Evolutionary conservation across 352 stramenopile species (phyloP), one percentile per base, ranked within the genome.

Genomic region (Globisporangium barbulae): DNA sequence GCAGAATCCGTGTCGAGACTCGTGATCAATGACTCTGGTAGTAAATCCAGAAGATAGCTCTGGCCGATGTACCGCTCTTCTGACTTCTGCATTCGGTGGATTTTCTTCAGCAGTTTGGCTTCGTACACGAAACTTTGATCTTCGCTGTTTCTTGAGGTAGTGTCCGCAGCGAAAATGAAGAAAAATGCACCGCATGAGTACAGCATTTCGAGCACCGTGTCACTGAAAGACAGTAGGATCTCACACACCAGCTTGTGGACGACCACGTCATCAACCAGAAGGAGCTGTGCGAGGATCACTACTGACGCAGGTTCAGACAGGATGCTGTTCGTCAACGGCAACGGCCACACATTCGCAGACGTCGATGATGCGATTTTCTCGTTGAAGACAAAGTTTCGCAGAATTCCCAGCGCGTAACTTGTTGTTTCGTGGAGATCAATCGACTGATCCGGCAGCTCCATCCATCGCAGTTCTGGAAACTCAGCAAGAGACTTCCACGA

Each of bases 401-500:
- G 25, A 12, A 86, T 80, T 21, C 76, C 76, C 19, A 94, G 65
- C 3, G 83, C 78, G 31, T 77, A 80, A 6, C 67, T 64, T 2
- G 80, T 80, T 52, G 78, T 79, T 9, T 54, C 61, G 2, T 61
- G 68, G 15, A 80, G 61, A 41, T 90, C 72, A 39, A 91, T 73
- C 3, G 81, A 71, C 47, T 90, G 74, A 22, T 90, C 78, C 1
- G 83, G 82, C 21, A 94, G 30, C 56, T 94, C 83, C 72, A 92
- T 87, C 85, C 85, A 94, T 8, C 85, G 81, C n/a, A 94, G 56
- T 59, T 94, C 83, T 10, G 85, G 83, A 19, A 80, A 77, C 59
- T 90, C 67, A 58, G 81, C 74, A 28, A 94, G 77, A 1, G 69
- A 71, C 21, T 78, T 81, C 85, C 85, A 94, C 39, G 59, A 61